Base-by-base conservation (phyloP, 768 basidiomycete genomes). In the Lentinus brumalis region DNA sequence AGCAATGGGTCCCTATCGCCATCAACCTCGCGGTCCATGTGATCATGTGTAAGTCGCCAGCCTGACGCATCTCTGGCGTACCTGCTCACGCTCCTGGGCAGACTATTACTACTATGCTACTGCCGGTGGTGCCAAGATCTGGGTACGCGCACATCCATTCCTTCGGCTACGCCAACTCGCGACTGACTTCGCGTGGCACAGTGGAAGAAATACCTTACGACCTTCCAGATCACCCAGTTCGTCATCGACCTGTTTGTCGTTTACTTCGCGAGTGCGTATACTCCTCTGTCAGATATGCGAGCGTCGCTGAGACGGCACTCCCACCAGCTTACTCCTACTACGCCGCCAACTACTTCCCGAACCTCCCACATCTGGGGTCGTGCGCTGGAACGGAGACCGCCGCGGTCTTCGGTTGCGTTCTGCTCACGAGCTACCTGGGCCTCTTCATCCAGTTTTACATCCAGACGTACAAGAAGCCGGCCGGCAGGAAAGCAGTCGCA, bases 91-190 rank as follows among this genome's bases (percentile, higher is more conserved):
- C 38, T 18, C 54, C 35, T 6, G 35, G 1, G 6, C 69, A 96
- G 95, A 99, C 79, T 99, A 98, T 76, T 99, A 99, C 79, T 99
- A 99, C 79, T 98, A 91, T 77, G 95, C 95, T 29, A 98, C 97
- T 53, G 95, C 97, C 53, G 94, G 96, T 70, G 97, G 97, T 63
- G 91, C 90, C 71, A 92, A 83, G 78, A 94, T 98, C 77, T 98
- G 97, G 95, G 94, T 95, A 76, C 55, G 82, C 73, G 18, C 5
- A 44, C 3, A n/a, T 35, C 30, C 30, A 9, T 5, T 15, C 3
- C 15, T 15, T 21, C 26, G 18, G 12, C 32, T 41, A 11, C 39
- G 29, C 31, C 35, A 38, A 46, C 30, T 30, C 44, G 30, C n/a
- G 6, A 35, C 55, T 70, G 55, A 64, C 47, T 5, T 18, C 14